A percentile compares a stretch with the other conserved stretches of the same genome.
Evolutionary conservation across 179 eudicot species (phyloP).

Genomic region (Patellifolia procumbens): DNA sequence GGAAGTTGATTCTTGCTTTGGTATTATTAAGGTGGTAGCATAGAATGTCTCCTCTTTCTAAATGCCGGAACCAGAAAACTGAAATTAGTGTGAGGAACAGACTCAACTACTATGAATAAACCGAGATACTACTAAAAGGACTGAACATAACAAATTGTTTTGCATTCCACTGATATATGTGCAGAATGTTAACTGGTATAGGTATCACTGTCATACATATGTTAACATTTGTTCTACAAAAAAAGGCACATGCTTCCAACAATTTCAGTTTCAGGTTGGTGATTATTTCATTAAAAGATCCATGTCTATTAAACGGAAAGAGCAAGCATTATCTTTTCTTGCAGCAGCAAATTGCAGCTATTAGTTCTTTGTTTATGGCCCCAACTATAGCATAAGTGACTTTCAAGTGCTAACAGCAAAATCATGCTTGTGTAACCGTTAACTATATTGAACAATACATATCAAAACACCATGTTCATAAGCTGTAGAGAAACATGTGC

Average conservation of each 20-base stretch:
- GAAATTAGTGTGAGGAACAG: slow-evolving; percentile 6
- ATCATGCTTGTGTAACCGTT: neutral
- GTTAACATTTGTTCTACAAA: too few species aligned
- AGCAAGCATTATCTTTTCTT: neutral
- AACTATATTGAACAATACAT: neutral
- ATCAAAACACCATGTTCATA: neutral
- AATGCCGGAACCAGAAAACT: slow-evolving; percentile 19
- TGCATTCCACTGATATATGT: neutral
- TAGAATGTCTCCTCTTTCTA: slow-evolving; percentile 61
- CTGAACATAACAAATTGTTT: neutral
- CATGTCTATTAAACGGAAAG: neutral
- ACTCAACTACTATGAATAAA: too few species aligned
- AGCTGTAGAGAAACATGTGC: neutral
- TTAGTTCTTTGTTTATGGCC: neutral
- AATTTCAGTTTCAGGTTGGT: neutral
- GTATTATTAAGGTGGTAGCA: slow-evolving; percentile 64
- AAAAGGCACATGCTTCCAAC: neutral
- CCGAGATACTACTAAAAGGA: too few species aligned
- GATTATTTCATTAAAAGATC: neutral
- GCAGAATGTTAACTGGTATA: too few species aligned
- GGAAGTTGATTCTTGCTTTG: slow-evolving; percentile 74
- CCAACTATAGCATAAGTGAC: neutral
- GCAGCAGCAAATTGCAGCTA: neutral
- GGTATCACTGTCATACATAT: too few species aligned
- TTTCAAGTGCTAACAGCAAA: neutral